Evolutionary conservation across 495 filamentous ascomycete genomes (phyloP).

Genomic region (Neurospora discreta): DNA sequence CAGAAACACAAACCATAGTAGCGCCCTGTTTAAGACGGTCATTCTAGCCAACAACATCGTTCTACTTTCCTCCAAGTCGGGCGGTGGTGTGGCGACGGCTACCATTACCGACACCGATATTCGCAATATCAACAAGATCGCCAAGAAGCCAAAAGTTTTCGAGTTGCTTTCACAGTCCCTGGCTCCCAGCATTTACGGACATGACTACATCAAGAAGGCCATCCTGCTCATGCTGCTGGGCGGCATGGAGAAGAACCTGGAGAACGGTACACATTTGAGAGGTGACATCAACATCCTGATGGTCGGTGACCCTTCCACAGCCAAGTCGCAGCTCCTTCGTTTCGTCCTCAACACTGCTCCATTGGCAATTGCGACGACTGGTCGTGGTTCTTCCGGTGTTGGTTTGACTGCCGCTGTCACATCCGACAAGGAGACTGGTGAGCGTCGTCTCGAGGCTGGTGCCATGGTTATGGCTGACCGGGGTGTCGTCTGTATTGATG

Average conservation of each 20-base stretch:
- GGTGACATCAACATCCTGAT: conserved; percentile 99
- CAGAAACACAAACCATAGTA: conserved; percentile 76
- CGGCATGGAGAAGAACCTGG: conserved; percentile 96
- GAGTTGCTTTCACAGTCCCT: conserved; percentile 90
- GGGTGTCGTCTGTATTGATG: conserved; percentile 97
- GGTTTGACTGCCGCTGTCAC: conserved; percentile 97
- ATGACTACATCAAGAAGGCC: conserved; percentile 97
- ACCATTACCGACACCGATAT: conserved; percentile 97
- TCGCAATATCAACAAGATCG: conserved; percentile 93
- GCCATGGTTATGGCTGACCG: conserved; percentile 98
- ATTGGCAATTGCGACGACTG: conserved; percentile 93
- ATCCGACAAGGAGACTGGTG: conserved; percentile 92
- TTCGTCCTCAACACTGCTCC: conserved; percentile 98
- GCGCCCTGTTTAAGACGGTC: conserved; percentile 84
- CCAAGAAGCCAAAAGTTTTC: conserved; percentile 93
- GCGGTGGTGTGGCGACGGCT: conserved; percentile 84
- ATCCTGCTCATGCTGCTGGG: conserved; percentile 96
- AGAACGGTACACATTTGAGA: conserved; percentile 94
- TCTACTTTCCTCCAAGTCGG: conserved; percentile 87
- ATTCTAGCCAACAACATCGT: conserved; percentile 94
- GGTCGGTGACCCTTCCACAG: conserved; percentile 98
- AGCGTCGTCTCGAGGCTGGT: conserved; percentile 88
- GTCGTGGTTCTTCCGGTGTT: conserved; percentile 92
- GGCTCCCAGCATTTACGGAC: conserved; percentile 95
- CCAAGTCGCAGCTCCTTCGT: conserved; percentile 93